Evolutionary conservation across 2,329 filamentous ascomycete genomes (phyloP).

Genomic region (Epichloe scottii): DNA sequence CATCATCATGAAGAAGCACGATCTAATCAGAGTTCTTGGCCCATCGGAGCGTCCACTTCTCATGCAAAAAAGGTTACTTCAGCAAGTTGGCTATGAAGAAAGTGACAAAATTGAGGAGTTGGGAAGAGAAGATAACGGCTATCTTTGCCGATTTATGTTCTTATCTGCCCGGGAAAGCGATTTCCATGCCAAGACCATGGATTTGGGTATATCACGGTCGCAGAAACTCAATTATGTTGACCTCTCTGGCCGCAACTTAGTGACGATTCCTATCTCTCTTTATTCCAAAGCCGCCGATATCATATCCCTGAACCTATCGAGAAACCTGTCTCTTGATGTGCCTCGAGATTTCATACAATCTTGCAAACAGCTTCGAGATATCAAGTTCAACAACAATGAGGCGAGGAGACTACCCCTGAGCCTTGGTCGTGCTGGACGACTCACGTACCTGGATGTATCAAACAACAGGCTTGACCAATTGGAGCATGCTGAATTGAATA

Average conservation of each 20-base stretch:
- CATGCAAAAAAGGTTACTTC: constrained; percentile 81
- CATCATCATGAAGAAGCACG: constrained; percentile 88
- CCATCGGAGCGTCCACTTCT: constrained; percentile 70
- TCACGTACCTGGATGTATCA: constrained; percentile 87
- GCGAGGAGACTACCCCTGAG: constrained; percentile 75
- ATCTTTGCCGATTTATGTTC: constrained; percentile 92
- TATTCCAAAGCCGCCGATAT: constrained; percentile 90
- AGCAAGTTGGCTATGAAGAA: constrained; percentile 84
- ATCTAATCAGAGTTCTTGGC: constrained; percentile 69
- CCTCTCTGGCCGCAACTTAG: constrained; percentile 74
- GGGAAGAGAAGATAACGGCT: constrained; percentile 93
- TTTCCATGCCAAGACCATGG: constrained; percentile 54
- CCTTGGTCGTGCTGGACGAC: constrained; percentile 62
- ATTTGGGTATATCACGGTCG: constrained; percentile 68
- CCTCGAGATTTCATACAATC: constrained; percentile 94
- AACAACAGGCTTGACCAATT: constrained; percentile 87
- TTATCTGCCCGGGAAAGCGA: constrained; percentile 79
- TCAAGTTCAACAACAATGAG: constrained; percentile 94
- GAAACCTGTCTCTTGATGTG: constrained; percentile 82
- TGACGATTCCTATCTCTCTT: constrained; percentile 87
- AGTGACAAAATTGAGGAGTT: constrained; percentile 84
- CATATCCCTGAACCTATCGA: constrained; percentile 84
- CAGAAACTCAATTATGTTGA: constrained; percentile 94
- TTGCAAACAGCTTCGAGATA: constrained; percentile 81
- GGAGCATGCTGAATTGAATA: constrained; percentile 70